Percentiles rank a stretch among this genome's conserved stretches.
Evolutionary conservation across 164 flowering plant species (phyloP).

Genomic region (Houttuynia cordata): DNA sequence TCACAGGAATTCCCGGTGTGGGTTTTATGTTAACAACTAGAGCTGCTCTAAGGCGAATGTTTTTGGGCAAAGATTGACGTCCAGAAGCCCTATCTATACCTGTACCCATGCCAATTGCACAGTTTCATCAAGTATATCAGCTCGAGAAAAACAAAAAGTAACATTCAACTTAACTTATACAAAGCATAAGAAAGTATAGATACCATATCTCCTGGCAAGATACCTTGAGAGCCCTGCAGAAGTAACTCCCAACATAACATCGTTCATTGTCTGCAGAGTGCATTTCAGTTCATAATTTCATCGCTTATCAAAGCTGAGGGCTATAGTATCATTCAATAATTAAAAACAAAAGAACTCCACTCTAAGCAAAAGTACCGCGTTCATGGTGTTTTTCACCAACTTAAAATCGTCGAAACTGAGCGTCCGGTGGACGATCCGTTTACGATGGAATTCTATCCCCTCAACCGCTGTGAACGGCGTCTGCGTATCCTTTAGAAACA

Average conservation of each 20-base stretch:
- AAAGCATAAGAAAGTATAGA: too few species aligned
- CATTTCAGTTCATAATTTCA: too few species aligned
- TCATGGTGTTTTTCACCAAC: slow-evolving; percentile 35
- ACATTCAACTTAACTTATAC: too few species aligned
- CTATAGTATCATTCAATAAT: background rate
- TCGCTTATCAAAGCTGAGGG: too few species aligned
- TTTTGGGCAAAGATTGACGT: slow-evolving; percentile 16
- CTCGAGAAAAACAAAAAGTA: too few species aligned
- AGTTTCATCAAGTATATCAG: too few species aligned
- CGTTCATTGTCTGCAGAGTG: slow-evolving; percentile 30
- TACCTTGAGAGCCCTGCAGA: slow-evolving; percentile 30
- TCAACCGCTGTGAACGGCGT: slow-evolving; percentile 29
- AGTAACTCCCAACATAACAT: slow-evolving; percentile 29
- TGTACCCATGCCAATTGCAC: background rate
- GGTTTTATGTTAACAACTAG: slow-evolving; percentile 46
- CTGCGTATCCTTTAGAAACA: slow-evolving; percentile 32
- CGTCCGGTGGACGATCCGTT: slow-evolving; percentile 29
- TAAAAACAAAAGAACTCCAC: background rate
- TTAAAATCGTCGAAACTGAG: slow-evolving; percentile 51
- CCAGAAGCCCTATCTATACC: background rate
- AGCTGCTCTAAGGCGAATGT: slow-evolving; percentile 34
- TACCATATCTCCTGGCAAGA: slow-evolving; percentile 12
- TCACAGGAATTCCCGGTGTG: slow-evolving; percentile 39
- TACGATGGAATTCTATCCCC: slow-evolving; percentile 14
- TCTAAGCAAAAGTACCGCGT: slow-evolving; percentile 22